Evolutionary conservation across 2,329 filamentous ascomycete species (phyloP), one percentile per base, ranked within the genome.

Genomic region (Colletotrichum somersetense): DNA sequence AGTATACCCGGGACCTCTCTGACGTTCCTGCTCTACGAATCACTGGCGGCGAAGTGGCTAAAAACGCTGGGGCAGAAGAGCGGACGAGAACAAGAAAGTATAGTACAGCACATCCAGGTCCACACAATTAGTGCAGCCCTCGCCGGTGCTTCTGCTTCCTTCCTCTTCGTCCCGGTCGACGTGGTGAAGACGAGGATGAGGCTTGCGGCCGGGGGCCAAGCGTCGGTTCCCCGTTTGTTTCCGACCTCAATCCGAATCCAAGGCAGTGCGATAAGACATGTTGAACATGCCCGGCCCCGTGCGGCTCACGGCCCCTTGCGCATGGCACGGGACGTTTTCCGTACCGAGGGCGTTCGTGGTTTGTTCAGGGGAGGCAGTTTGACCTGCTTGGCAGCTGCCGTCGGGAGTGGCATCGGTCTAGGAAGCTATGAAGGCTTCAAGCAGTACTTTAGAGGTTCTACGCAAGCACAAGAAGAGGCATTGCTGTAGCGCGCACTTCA

Each of bases 141-240:
- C 14, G 67, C 74, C 5, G 75, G 72, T 1, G 66, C 74, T 30
- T 44, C 50, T 5, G 44, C 63, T 18, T 66, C 66, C 3, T 61
- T 55, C 2, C n/a, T 75, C 7, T 75, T 75, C 48, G 75, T 75
- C 16, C 74, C 75, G 0, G 67, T 74, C 3, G 75, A 75, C 44
- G 73, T 75, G 1, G 74, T 75, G 35, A 75, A 74, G 63, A 75
- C 75, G 18, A 58, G 74, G 14, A 75, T 75, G 74, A 73, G 74
- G 33, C 72, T 75, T 6, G 72, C 72, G 1, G 74, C 72, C 10
- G 73, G 74, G 0, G 35, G 42, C 4, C 38, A 7, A 7, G n/a
- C 1, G 20, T 0, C 23, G 6, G 14, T 3, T 14, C 38, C 44
- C 7, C 23, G 35, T 1, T 11, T 50, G 33, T 56, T 56, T 7